Conservation (phyloP, 805 yeast genomes). For the Candida odintsovae region DNA sequence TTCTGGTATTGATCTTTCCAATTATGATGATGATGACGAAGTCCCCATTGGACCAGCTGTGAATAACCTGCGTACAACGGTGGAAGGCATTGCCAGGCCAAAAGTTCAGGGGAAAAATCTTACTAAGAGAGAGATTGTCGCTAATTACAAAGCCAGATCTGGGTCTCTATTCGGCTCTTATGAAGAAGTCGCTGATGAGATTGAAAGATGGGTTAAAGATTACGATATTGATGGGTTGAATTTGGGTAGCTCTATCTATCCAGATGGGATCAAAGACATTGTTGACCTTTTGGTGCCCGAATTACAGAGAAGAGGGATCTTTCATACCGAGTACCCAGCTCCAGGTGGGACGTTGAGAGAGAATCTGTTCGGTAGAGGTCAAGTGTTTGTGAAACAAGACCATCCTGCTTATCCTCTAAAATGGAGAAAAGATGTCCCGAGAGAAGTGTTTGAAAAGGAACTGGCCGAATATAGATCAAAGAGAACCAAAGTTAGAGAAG, state of each 20-base stretch:
- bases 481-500: neutral
- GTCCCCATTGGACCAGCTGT: too few relatives aligned
- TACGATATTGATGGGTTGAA: conserved; percentile 25
- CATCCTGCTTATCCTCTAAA: conserved; percentile 19
- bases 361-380: conserved; percentile 25
- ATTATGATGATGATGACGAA: conserved; percentile 27
- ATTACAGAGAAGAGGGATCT: conserved; percentile 29
- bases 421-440: conserved; percentile 18
- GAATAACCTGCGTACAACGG: neutral
- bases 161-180: conserved; percentile 26
- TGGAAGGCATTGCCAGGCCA: neutral
- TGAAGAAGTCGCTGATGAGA: conserved; percentile 21
- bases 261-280: conserved; percentile 34
- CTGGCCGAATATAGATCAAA: neutral
- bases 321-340: conserved; percentile 31
- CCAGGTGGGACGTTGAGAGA: conserved; percentile 32
- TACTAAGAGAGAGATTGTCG: neutral
- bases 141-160: neutral
- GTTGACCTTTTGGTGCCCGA: conserved; percentile 35
- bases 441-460: conserved; percentile 23
- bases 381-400: conserved; percentile 9
- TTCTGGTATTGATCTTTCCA: conserved; percentile 34
- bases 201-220: conserved; percentile 2
- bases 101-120: neutral
- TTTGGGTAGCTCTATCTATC: conserved; percentile 31